Evolutionary conservation across 2,329 filamentous ascomycete species (phyloP).

Genomic region (Hortaea werneckii): DNA sequence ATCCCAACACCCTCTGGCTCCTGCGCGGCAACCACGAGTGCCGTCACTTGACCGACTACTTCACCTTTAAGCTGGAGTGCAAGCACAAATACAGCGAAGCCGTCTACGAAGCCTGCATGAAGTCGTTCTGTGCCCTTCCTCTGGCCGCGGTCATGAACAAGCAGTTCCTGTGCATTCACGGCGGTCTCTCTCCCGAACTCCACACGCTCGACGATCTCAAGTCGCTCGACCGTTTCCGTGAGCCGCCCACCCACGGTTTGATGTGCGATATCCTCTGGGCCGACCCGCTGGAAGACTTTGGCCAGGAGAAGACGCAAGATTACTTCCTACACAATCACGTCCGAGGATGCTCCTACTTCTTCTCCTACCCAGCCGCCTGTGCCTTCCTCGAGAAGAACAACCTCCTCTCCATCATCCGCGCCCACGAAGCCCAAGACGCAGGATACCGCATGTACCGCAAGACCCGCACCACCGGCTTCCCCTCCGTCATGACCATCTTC

Average conservation of each 20-base stretch:
- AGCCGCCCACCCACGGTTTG: slow-evolving; percentile 90
- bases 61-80: slow-evolving; percentile 99
- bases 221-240: slow-evolving; percentile 96
- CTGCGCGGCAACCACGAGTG: slow-evolving; percentile 98
- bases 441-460: slow-evolving; percentile 99
- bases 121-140: slow-evolving; percentile 90
- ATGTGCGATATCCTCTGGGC: slow-evolving; percentile 99
- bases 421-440: slow-evolving; percentile 96
- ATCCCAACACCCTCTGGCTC: slow-evolving; percentile 93
- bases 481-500: slow-evolving; percentile 99
- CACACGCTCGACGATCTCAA: slow-evolving; percentile 93
- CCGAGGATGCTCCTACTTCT: slow-evolving; percentile 97
- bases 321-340: slow-evolving; percentile 98
- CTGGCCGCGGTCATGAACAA: slow-evolving; percentile 99
- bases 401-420: slow-evolving; percentile 88
- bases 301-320: slow-evolving; percentile 95
- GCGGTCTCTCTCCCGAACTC: slow-evolving; percentile 87
- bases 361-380: slow-evolving; percentile 94
- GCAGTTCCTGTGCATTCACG: slow-evolving; percentile 97
- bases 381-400: slow-evolving; percentile 99
- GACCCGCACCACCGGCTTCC: slow-evolving; percentile 94
- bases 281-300: slow-evolving; percentile 94
- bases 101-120: slow-evolving; percentile 96
- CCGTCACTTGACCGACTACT: slow-evolving; percentile 97
- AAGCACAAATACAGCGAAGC: slow-evolving; percentile 98